Evolutionary conservation across 169 alveolate species (phyloP).

Genomic region (Eimeria falciformis): DNA sequence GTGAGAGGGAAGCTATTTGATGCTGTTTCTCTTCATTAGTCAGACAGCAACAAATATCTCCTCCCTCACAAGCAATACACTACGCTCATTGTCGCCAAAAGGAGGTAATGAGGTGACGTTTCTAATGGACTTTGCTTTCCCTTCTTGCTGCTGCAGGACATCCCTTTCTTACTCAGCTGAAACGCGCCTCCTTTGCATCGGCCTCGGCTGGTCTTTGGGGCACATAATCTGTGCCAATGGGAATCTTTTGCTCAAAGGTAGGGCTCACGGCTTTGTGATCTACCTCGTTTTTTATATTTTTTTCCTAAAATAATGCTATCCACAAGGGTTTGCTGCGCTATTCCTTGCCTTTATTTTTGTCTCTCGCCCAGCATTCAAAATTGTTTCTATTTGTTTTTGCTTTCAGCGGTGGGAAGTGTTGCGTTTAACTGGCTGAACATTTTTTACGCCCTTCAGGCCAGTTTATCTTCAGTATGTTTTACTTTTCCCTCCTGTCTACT

Average conservation of each 20-base stretch:
- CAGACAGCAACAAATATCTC: no score
- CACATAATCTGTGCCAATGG: slow-evolving; percentile 55
- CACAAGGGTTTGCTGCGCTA: not conserved
- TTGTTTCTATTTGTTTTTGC: not conserved
- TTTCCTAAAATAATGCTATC: not conserved
- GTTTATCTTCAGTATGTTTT: not conserved
- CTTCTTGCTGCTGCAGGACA: not conserved
- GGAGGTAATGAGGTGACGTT: not conserved
- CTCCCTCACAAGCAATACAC: not conserved
- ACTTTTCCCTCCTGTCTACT: not conserved
- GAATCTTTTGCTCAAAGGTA: slow-evolving; percentile 38
- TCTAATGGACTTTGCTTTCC: not conserved
- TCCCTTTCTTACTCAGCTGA: slow-evolving; percentile 56
- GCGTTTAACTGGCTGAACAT: slow-evolving; percentile 31
- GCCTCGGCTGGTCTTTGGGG: slow-evolving; percentile 75
- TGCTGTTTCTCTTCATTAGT: not conserved
- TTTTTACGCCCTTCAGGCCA: slow-evolving; percentile 28
- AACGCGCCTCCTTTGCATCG: slow-evolving; percentile 69
- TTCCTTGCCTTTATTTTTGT: not conserved
- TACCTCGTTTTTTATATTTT: not conserved
- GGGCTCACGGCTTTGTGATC: not conserved
- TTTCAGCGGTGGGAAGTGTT: slow-evolving; percentile 5
- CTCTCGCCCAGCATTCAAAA: not conserved
- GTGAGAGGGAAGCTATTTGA: not conserved
- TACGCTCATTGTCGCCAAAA: not conserved